Evolutionary conservation across 177 flowering plant species (phyloP), one percentile per base, ranked within the genome.

Genomic region (Vitis hybrid): DNA sequence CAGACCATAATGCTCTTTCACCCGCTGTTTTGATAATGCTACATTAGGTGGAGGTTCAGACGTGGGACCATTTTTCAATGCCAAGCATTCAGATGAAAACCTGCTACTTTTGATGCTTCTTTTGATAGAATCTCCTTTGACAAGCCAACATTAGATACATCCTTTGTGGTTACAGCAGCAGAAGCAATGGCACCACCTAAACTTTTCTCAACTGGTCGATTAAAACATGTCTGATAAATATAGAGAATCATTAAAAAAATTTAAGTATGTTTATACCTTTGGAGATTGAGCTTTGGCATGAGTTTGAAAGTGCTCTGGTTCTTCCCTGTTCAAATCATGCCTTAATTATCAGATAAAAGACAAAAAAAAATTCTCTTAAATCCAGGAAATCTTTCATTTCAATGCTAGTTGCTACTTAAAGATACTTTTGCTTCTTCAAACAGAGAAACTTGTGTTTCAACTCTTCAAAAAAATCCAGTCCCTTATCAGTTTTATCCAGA

Each of bases 211-310:
- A 64, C 14, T 4, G 54, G n/a, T 51, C 83, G 79, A 73, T 69
- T 83, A n/a, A n/a, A n/a, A n/a, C n/a, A n/a, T n/a, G 47, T 38
- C 9, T 38, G 47, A 9, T 8, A 38, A 33, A 14, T 9, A 38
- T 33, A 6, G 17, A 4, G 50, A 14, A 3, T 10, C 49, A 38
- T 14, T 5, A 38, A 15, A 62, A 62, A 14, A 33, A 33, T 13
- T 13, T 2, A 8, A 7, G 11, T 13, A 33, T 12, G 17, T 51
- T 56, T 13, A 44, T 47, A 81, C 84, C 82, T 81, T 79, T 22
- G 84, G 84, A 13, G 71, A 62, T 59, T 82, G 84, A 20, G 18
- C 65, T 51, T 75, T 28, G 2, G 82, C 78, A 24, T 79, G 79
- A 44, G 33, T 20, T 56, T 60, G 78, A 72, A 71, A 82, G 64